phyloP scores from a whole-genome alignment of 1,139 yeast species.

The Taphrina betulina region DNA sequence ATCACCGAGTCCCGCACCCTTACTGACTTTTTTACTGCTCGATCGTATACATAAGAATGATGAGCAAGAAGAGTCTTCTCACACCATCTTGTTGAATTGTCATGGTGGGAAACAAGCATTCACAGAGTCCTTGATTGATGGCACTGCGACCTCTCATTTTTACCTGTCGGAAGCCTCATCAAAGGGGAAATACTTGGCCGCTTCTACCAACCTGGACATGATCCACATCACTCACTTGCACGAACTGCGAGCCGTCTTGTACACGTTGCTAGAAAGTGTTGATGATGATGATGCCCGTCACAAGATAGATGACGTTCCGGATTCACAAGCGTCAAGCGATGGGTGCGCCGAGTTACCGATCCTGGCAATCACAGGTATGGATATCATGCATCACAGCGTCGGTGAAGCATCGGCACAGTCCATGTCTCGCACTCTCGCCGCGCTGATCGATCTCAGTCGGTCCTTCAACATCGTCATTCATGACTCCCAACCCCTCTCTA shows the following conservation, averaged over 20 bases:
- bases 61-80: background rate
- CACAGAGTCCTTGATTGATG: background rate
- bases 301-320: background rate
- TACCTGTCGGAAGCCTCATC: background rate
- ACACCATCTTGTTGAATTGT: conserved; percentile 14
- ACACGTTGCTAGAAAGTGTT: background rate
- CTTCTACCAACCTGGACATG: background rate
- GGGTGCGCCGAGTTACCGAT: background rate
- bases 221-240: conserved; percentile 13
- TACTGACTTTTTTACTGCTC: conserved; percentile 5
- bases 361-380: conserved; percentile 3
- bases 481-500: conserved; percentile 4
- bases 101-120: conserved; percentile 6
- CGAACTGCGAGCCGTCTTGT: conserved; percentile 6
- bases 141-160: conserved; percentile 6
- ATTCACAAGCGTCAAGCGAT: conserved; percentile 17
- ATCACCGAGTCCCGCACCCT: conserved; percentile 17
- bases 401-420: conserved; percentile 8
- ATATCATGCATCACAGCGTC: conserved; percentile 5
- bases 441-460: background rate
- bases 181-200: conserved; percentile 11
- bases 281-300: background rate
- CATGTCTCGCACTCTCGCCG: background rate
- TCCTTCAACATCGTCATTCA: conserved; percentile 1
- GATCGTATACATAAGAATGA: background rate